Evolutionary conservation across 1,139 yeast species (phyloP).

Genomic region (Saccharomyces pastorianus): DNA sequence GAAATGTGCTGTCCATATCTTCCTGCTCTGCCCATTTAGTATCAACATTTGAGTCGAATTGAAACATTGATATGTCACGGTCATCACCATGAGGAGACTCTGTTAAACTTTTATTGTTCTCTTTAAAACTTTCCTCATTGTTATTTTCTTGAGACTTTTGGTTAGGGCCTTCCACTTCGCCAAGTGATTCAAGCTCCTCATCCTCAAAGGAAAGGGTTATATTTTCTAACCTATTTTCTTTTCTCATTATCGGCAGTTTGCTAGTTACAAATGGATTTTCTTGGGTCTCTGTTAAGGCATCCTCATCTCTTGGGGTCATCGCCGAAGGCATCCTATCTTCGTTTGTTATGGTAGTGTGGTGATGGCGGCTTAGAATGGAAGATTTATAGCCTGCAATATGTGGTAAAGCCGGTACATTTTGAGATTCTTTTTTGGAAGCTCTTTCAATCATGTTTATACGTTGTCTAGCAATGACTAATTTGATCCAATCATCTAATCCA

Average conservation of each 20-base stretch:
- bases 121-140: conserved; percentile 1
- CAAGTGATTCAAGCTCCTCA: conserved; percentile 2
- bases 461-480: conserved; percentile 22
- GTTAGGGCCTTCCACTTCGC: conserved; percentile 3
- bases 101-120: neutral
- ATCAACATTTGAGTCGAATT: conserved; percentile 13
- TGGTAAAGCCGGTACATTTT: conserved; percentile 19
- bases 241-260: conserved; percentile 23
- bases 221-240: conserved; percentile 22
- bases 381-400: conserved; percentile 23
- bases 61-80: conserved; percentile 5
- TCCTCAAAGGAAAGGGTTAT: conserved; percentile 26
- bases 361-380: conserved; percentile 14
- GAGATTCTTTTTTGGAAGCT: conserved; percentile 16
- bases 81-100: conserved; percentile 4
- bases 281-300: neutral
- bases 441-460: conserved; percentile 17
- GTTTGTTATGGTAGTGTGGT: conserved; percentile 1
- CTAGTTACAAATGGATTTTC: conserved; percentile 8
- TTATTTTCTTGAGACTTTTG: conserved; percentile 2
- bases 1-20: conserved; percentile 30
- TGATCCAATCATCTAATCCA: conserved; percentile 29
- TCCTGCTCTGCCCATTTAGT: conserved; percentile 24
- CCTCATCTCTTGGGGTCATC: conserved; percentile 6
- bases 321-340: neutral